phyloP scores from a whole-genome alignment of 2,329 filamentous ascomycete genomes.

The Aulographum hederae region DNA sequence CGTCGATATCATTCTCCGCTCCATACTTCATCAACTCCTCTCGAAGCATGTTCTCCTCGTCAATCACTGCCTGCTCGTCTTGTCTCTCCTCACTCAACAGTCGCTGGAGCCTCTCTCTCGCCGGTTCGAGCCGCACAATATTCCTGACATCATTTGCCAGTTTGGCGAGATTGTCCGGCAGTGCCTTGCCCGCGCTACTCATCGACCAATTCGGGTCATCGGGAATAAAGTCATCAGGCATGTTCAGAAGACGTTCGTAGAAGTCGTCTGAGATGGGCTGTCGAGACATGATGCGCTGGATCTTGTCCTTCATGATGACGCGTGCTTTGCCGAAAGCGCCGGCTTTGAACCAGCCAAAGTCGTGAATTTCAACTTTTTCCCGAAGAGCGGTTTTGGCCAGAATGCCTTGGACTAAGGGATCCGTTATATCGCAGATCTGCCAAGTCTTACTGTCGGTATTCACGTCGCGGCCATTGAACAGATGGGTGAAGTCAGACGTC shows the following conservation, averaged over 20 bases:
- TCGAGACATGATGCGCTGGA: background rate
- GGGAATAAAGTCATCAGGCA: too few species aligned
- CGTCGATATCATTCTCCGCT: conserved; percentile 1
- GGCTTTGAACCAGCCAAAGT: conserved; percentile 5
- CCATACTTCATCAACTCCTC: conserved; percentile 2
- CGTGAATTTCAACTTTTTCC: conserved; percentile 11
- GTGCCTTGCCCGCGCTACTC: background rate
- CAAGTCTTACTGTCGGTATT: conserved; percentile 74
- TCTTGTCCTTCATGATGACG: conserved; percentile 3
- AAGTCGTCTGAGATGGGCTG: background rate
- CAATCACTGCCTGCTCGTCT: conserved; percentile 7
- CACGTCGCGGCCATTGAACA: conserved; percentile 66
- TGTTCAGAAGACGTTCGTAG: too few species aligned
- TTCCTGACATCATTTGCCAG: background rate
- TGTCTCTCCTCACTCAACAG: conserved; percentile 4
- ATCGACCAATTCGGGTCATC: background rate
- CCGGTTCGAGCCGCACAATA: background rate
- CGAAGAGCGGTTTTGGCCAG: conserved; percentile 40
- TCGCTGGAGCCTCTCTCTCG: background rate
- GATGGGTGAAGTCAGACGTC: conserved; percentile 34
- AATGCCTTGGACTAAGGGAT: conserved; percentile 51
- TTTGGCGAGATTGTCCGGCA: background rate
- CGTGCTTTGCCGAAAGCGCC: conserved; percentile 2
- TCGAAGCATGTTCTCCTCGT: conserved; percentile 4
- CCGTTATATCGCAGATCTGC: conserved; percentile 84